Conservation (phyloP, 2,329 filamentous ascomycete genomes). For the Sclerotinia borealis region DNA sequence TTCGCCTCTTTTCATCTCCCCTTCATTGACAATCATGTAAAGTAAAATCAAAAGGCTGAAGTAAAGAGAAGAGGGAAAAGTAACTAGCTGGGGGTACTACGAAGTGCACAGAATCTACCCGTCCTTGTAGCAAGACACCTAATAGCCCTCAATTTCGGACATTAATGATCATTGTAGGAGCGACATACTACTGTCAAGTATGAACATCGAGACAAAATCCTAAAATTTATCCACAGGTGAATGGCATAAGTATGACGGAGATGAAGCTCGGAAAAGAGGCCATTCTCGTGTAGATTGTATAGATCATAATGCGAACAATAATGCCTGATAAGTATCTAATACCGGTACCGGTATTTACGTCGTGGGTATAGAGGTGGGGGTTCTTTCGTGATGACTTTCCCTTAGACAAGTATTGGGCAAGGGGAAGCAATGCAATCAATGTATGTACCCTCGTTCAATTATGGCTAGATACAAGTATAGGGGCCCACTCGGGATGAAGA, state of each 20-base stretch:
- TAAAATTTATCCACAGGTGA: neutral
- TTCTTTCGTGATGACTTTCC: neutral
- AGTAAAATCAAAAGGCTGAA: neutral
- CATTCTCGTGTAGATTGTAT: neutral
- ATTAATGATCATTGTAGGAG: neutral
- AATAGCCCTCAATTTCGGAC: neutral
- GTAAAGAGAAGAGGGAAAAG: neutral
- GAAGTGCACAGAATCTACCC: neutral
- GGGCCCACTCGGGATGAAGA: neutral
- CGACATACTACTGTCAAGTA: neutral
- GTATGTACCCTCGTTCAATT: neutral
- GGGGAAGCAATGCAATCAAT: neutral
- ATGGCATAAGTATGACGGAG: neutral
- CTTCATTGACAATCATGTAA: neutral
- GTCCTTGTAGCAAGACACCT: neutral
- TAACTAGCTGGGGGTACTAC: neutral
- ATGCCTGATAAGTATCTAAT: neutral
- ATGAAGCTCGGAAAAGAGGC: neutral
- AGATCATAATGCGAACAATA: neutral
- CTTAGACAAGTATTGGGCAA: neutral
- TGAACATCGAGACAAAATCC: neutral
- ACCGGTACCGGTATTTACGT: too few species aligned
- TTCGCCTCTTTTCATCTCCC: constrained; percentile 3
- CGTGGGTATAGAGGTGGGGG: neutral
- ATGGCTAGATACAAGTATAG: neutral